Conservation (phyloP, 164 flowering plant species). For the Chimonanthus praecox region DNA sequence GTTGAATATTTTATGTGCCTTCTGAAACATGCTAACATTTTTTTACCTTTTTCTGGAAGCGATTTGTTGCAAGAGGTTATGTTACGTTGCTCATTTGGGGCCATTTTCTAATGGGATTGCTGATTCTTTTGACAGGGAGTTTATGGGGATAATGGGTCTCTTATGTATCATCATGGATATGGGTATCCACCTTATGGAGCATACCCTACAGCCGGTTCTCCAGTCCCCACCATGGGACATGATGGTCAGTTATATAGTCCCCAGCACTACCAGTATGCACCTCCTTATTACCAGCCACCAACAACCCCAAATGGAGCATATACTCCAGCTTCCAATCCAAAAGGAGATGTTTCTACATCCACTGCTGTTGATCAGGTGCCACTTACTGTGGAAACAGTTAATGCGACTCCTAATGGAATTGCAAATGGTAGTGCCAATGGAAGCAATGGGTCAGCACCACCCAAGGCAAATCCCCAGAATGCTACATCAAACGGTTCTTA, state of each 20-base stretch:
- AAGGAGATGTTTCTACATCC: conserved; percentile 41
- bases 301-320: conserved; percentile 39
- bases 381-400: conserved; percentile 39
- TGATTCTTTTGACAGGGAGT: conserved; percentile 34
- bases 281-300: conserved; percentile 52
- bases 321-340: conserved; percentile 25
- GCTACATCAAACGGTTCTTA: conserved; percentile 40
- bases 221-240: conserved; percentile 72
- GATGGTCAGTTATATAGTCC: conserved; percentile 79
- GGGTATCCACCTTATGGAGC: conserved; percentile 71
- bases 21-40: not conserved
- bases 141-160: conserved; percentile 63
- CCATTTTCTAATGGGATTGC: not conserved
- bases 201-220: conserved; percentile 61
- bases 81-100: not conserved
- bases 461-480: conserved; percentile 34
- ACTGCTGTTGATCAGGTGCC: conserved; percentile 47
- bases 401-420: conserved; percentile 23
- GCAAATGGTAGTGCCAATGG: conserved; percentile 32
- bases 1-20: not conserved
- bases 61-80: not conserved
- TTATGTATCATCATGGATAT: conserved; percentile 63
- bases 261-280: conserved; percentile 74
- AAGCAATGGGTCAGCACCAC: conserved; percentile 28
- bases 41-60: not conserved